Percentiles rank a stretch among this genome's conserved stretches.
Evolutionary conservation across 2,329 filamentous ascomycete genomes (phyloP).

Genomic region (Venturia aucupariae): DNA sequence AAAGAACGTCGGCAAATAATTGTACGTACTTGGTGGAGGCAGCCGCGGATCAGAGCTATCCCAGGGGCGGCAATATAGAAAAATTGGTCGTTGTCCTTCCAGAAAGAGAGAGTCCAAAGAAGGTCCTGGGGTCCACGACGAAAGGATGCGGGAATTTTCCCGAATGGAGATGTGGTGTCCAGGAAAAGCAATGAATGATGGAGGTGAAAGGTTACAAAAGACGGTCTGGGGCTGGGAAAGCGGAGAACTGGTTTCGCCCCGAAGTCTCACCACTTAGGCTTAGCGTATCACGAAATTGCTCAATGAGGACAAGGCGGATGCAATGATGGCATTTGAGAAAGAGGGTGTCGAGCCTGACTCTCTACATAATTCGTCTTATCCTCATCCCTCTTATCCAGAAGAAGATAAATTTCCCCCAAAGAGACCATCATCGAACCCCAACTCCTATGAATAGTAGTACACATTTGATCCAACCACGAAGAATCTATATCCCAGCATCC

Average conservation of each 20-base stretch:
- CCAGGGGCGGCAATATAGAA: neutral
- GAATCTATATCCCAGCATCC: constrained; percentile 34
- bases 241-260: neutral
- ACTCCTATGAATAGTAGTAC: neutral
- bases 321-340: neutral
- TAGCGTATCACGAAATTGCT: neutral
- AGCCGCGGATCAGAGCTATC: neutral
- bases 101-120: too few species aligned
- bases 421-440: neutral
- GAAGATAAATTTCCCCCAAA: neutral
- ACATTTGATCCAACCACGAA: neutral
- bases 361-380: neutral
- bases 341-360: neutral
- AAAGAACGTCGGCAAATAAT: neutral
- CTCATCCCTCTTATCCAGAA: constrained; percentile 8
- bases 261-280: neutral
- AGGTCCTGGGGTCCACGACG: too few species aligned
- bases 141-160: too few species aligned
- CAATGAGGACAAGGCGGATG: neutral
- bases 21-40: neutral
- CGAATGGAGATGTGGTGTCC: too few species aligned
- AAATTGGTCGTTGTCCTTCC: neutral
- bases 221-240: constrained; percentile 2
- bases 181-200: neutral
- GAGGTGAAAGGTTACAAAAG: neutral